Conservation (phyloP, 257 asterid species). For the Craterostigma plantagineum region DNA sequence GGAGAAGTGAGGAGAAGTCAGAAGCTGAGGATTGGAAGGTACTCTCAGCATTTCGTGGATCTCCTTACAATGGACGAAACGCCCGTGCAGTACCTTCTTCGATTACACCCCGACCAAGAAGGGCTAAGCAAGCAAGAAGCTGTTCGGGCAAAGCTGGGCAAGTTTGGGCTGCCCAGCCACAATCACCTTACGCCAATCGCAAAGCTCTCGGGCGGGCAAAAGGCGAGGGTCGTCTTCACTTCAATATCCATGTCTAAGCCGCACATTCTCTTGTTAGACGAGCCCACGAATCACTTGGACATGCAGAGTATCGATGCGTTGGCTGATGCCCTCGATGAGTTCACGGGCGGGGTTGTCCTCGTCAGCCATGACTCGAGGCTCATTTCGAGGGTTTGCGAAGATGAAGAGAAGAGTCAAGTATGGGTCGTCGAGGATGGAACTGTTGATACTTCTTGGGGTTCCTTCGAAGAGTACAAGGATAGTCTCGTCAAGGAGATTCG, state of each 20-base stretch:
- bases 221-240: conserved; percentile 51
- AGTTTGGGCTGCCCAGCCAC: conserved; percentile 63
- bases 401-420: conserved; percentile 42
- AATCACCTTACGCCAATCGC: conserved; percentile 50
- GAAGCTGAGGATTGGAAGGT: conserved; percentile 50
- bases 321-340: conserved; percentile 60
- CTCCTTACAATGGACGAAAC: conserved; percentile 49
- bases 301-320: conserved; percentile 66
- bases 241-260: conserved; percentile 65
- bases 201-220: conserved; percentile 59
- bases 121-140: conserved; percentile 60
- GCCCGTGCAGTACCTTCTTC: conserved; percentile 52
- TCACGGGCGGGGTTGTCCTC: conserved; percentile 51
- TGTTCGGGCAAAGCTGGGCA: conserved; percentile 55
- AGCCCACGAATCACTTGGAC: conserved; percentile 64
- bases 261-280: conserved; percentile 45
- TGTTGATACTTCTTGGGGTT: conserved; percentile 30
- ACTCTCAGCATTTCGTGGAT: conserved; percentile 66
- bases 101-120: conserved; percentile 59
- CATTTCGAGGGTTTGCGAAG: conserved; percentile 42
- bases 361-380: conserved; percentile 63
- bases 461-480: conserved; percentile 50
- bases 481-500: conserved; percentile 43
- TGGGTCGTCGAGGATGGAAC: conserved; percentile 60
- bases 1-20: conserved; percentile 59